Evolutionary conservation across 371 early-diverging fungal genomes (phyloP).

Genomic region (Mortierella sp.): DNA sequence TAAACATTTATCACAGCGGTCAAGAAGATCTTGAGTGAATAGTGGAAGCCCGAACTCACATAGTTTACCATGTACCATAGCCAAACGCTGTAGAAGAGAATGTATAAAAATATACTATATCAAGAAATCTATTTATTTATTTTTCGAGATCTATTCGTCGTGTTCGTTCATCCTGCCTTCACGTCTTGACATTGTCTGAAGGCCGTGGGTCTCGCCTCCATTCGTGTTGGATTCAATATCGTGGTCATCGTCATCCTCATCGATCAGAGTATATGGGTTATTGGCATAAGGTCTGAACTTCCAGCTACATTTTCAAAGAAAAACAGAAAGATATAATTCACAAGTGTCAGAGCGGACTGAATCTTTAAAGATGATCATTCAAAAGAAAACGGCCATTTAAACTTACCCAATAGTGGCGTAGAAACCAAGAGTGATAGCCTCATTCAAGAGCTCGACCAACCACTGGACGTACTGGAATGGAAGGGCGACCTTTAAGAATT

Average conservation of each 20-base stretch:
- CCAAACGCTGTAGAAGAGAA: not conserved
- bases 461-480: slow-evolving; percentile 68
- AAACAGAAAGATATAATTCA: not conserved
- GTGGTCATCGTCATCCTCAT: slow-evolving; percentile 56
- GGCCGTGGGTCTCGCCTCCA: slow-evolving; percentile 38
- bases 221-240: slow-evolving; percentile 38
- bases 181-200: slow-evolving; percentile 56
- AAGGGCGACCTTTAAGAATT: slow-evolving; percentile 62
- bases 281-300: slow-evolving; percentile 66
- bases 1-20: slow-evolving; percentile 17
- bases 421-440: slow-evolving; percentile 63
- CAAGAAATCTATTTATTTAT: not conserved
- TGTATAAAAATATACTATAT: not conserved
- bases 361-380: not conserved
- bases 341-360: not conserved
- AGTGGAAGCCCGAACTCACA: not conserved
- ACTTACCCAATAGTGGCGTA: slow-evolving; percentile 65
- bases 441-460: slow-evolving; percentile 66
- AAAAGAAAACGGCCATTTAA: not conserved
- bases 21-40: slow-evolving; percentile 37
- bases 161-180: slow-evolving; percentile 37
- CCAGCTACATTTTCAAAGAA: slow-evolving; percentile 19
- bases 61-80: not conserved
- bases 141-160: slow-evolving; percentile 28
- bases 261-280: slow-evolving; percentile 67